Evolutionary conservation across 345 rosid genomes (phyloP).

Genomic region (Noccaea bulbosa): DNA sequence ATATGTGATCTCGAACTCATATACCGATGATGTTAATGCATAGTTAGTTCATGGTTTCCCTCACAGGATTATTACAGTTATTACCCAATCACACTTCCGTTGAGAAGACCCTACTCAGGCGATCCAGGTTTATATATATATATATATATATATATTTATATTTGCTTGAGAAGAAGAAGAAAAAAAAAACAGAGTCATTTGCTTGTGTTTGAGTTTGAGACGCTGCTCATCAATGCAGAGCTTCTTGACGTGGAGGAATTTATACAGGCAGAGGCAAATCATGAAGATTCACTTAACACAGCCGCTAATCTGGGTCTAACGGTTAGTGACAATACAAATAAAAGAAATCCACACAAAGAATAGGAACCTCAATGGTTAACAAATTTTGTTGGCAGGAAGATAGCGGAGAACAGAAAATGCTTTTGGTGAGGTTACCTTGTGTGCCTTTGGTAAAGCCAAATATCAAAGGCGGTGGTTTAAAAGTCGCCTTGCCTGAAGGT

Average conservation of each 20-base stretch:
- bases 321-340: slow-evolving; percentile 49
- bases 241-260: slow-evolving; percentile 78
- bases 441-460: slow-evolving; percentile 55
- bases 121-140: slow-evolving; percentile 62
- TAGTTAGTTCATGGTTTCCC: slow-evolving; percentile 16
- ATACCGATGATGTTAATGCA: neutral
- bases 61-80: slow-evolving; percentile 76
- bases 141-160: neutral
- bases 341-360: neutral
- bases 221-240: slow-evolving; percentile 52
- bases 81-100: slow-evolving; percentile 78
- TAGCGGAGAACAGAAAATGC: slow-evolving; percentile 57
- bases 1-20: slow-evolving; percentile 9
- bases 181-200: neutral
- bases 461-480: slow-evolving; percentile 36
- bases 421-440: slow-evolving; percentile 74
- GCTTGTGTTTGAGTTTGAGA: slow-evolving; percentile 3
- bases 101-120: slow-evolving; percentile 81
- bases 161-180: slow-evolving; percentile 17
- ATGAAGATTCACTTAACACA: slow-evolving; percentile 55
- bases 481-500: slow-evolving; percentile 67
- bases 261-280: slow-evolving; percentile 44
- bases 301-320: slow-evolving; percentile 59
- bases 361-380: neutral
- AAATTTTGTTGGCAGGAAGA: slow-evolving; percentile 57